Conservation (phyloP, 805 yeast genomes). For the Lipomyces lipofer region DNA sequence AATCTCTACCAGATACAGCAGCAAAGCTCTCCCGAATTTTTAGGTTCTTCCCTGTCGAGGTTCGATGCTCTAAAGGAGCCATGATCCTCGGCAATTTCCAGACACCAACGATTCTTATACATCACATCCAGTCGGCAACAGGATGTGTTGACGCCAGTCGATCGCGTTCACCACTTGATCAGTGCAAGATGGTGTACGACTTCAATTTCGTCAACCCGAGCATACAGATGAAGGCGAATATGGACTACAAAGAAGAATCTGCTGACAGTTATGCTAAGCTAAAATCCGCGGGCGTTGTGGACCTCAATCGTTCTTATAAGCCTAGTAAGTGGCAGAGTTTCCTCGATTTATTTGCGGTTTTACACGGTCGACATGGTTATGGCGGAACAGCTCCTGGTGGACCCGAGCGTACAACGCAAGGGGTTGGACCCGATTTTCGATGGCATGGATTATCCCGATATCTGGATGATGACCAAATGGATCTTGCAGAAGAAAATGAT, state of each 20-base stretch:
- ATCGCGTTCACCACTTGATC: constrained; percentile 48
- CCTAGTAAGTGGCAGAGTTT: constrained; percentile 22
- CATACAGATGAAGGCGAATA: constrained; percentile 66
- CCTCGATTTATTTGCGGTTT: constrained; percentile 16
- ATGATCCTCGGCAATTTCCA: constrained; percentile 75
- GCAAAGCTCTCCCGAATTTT: constrained; percentile 28
- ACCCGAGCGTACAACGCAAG: too few species aligned
- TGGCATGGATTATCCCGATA: constrained; percentile 86
- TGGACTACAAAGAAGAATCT: constrained; percentile 52
- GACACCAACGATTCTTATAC: constrained; percentile 70
- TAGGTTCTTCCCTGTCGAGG: constrained; percentile 58
- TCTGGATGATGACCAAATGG: constrained; percentile 45
- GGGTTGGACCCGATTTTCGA: constrained; percentile 24
- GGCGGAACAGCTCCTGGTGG: too few species aligned
- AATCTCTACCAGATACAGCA: neutral
- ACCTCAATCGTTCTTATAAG: neutral
- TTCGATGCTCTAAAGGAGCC: constrained; percentile 65
- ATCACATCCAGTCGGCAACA: constrained; percentile 55
- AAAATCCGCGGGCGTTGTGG: neutral
- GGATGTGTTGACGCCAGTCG: constrained; percentile 62
- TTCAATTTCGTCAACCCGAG: constrained; percentile 55
- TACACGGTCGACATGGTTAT: constrained; percentile 4
- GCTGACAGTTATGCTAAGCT: too few species aligned
- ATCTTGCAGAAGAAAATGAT: constrained; percentile 39
- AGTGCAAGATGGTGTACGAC: constrained; percentile 50